phyloP scores from a whole-genome alignment of 2,329 filamentous ascomycete species.

The Penicillium sp. region DNA sequence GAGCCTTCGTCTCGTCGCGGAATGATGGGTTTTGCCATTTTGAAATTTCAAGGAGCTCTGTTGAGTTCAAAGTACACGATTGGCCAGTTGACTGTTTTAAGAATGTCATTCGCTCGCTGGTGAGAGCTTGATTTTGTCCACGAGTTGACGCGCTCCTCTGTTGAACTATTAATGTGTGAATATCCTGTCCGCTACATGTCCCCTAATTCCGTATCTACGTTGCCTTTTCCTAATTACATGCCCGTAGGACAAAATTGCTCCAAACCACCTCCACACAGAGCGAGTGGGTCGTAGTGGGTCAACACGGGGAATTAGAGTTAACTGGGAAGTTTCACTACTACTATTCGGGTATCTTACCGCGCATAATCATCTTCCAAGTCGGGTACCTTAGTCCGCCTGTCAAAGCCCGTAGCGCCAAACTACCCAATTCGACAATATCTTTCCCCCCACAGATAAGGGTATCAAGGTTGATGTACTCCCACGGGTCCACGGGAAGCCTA shows the following conservation, averaged over 20 bases:
- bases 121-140: not conserved
- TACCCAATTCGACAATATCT: not conserved
- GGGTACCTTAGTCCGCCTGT: conserved; percentile 5
- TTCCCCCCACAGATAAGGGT: not conserved
- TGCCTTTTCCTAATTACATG: not conserved
- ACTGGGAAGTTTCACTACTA: too few relatives aligned
- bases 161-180: not conserved
- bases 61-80: not conserved
- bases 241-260: not conserved
- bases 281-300: too few relatives aligned
- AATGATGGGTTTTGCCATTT: not conserved
- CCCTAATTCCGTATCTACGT: not conserved
- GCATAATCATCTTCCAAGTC: not conserved
- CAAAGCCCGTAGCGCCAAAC: not conserved
- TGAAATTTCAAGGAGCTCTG: not conserved
- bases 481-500: not conserved
- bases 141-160: not conserved
- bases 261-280: too few relatives aligned
- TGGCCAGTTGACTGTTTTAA: not conserved
- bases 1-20: not conserved
- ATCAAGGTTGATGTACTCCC: not conserved
- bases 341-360: conserved; percentile 7
- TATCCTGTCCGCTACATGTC: not conserved
- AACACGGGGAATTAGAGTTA: not conserved
- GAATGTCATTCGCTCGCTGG: not conserved